Evolutionary conservation across 495 filamentous ascomycete genomes (phyloP), one percentile per base, ranked within the genome.

Genomic region (Cetradonia linearis): DNA sequence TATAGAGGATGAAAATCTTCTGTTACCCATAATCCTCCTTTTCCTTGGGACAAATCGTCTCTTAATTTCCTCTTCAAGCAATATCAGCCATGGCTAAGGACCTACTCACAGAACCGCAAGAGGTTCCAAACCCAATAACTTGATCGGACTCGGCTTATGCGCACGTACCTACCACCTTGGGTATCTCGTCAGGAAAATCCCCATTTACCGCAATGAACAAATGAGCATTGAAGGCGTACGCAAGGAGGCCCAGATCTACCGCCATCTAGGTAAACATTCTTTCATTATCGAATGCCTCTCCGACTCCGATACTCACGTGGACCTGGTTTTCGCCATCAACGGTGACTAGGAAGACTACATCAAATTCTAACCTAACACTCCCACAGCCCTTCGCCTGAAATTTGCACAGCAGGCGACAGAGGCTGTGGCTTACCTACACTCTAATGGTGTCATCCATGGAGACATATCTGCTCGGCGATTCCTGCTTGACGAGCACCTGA

Each of bases 201-300:
- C 42, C 9, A 11, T 46, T 46, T 20, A 46, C n/a, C n/a, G 8
- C 42, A 46, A 46, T 46, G 42, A 13, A 23, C 42, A 10, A 25
- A 11, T 46, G 42, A 46, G 42, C 42, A 46, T 46, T 11, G 42
- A 46, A 46, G 42, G n/a, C 42, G n/a, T 46, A 46, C 42, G 42
- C n/a, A n/a, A 20, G 13, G 42, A 46, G 42, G 42, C 42, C 42
- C 42, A 46, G 5, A 46, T 46, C 2, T 25, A 46, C 42, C 20
- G 20, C 8, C 20, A 46, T 46, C 13, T 46, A 25, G 42, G 42
- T 25, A 46, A 1, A 23, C 42, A 46, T 7, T 10, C 20, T 10
- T 46, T 20, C 20, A 46, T 46, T 10, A 46, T 25, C 3, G 42
- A 46, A 25, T 46, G 20, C 42, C 20, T 46, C 9, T 46, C 42